These are phyloP conservation scores for Alternaria viburni DNA, from an alignment of 2,329 filamentous ascomycete species.

Conservation along the genomic window DNA sequence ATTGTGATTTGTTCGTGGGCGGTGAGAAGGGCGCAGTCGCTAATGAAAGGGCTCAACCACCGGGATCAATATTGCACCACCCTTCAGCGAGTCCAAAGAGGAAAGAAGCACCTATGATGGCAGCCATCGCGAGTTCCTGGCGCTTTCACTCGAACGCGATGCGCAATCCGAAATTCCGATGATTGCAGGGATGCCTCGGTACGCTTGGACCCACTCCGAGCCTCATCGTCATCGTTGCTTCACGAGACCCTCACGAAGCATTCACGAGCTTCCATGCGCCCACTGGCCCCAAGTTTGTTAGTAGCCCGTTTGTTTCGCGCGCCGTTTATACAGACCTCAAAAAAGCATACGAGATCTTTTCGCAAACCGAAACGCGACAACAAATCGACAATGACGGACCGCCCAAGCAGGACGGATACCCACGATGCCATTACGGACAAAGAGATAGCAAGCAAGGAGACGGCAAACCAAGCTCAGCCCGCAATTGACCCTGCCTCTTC, in stretches of 20 bases:
- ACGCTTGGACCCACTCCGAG: conserved; percentile 17
- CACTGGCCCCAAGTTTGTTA: neutral
- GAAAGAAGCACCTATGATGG: neutral
- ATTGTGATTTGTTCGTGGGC: conserved; percentile 12
- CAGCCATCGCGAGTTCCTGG: conserved; percentile 9
- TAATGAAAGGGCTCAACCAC: conserved; percentile 24
- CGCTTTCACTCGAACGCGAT: neutral
- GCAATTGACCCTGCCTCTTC: conserved; percentile 4
- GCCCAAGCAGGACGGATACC: neutral
- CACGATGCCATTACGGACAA: conserved; percentile 29
- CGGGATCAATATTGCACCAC: neutral
- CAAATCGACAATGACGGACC: neutral
- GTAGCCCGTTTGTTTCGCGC: neutral
- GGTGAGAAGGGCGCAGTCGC: conserved; percentile 21
- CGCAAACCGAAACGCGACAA: neutral
- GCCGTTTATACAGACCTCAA: neutral
- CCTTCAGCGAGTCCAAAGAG: no score
- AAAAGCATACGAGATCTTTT: neutral
- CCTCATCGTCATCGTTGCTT: conserved; percentile 6
- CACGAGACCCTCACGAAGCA: neutral
- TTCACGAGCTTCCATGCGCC: neutral
- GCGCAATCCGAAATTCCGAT: conserved; percentile 20
- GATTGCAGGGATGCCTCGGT: conserved; percentile 17
- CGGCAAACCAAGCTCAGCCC: conserved; percentile 7
- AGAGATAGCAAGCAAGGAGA: conserved; percentile 24